A percentile compares a stretch with the other conserved stretches of the same genome.
phyloP scores from a whole-genome alignment of 208 protist species.

The Wallacemonas sp. region DNA sequence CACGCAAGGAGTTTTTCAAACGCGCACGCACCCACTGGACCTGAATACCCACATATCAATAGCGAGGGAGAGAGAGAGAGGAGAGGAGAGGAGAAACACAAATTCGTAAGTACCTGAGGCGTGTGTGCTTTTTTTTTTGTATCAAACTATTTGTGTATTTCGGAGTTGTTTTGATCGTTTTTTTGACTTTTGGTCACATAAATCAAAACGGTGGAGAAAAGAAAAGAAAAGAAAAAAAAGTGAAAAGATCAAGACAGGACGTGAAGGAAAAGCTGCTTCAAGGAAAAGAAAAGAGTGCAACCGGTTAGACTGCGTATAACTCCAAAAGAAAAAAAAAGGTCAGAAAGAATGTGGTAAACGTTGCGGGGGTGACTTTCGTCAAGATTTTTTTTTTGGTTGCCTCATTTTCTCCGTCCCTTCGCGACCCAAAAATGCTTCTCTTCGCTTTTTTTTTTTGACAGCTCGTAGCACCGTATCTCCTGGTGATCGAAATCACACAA shows the following conservation, averaged over 20 bases:
- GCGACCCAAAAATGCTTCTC: neutral
- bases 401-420: neutral
- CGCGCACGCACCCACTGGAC: too few relatives aligned
- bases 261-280: neutral
- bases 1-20: too few relatives aligned
- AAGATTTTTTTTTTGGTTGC: too few relatives aligned
- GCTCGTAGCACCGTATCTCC: neutral
- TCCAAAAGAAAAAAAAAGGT: conserved; percentile 2
- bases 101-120: neutral
- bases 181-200: conserved; percentile 5
- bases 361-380: too few relatives aligned
- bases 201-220: conserved; percentile 15
- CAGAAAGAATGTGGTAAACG: neutral
- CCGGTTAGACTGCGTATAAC: neutral
- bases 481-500: neutral
- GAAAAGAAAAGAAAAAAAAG: conserved; percentile 20
- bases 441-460: neutral
- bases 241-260: conserved; percentile 1
- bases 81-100: conserved; percentile 7
- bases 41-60: too few relatives aligned
- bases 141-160: neutral
- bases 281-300: neutral
- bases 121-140: conserved; percentile 15
- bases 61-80: too few relatives aligned
- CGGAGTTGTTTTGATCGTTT: too few relatives aligned